Percentiles rank a stretch among this genome's conserved stretches.
Conservation (phyloP, 73 alveolate species). For the Blepharisma stoltei region DNA sequence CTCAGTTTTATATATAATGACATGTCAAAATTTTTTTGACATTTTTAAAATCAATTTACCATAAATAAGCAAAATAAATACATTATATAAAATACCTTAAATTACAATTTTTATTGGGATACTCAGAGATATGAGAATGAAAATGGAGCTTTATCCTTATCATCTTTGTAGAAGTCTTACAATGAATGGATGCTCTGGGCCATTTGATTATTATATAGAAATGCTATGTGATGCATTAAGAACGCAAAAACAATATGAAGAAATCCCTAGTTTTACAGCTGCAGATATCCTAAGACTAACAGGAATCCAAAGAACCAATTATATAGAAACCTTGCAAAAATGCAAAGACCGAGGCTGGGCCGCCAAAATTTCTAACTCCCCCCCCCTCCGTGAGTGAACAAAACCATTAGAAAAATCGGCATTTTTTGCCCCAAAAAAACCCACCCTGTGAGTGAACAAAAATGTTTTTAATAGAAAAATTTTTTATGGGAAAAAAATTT, state of each 20-base stretch:
- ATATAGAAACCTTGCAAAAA: not conserved
- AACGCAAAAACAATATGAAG: not conserved
- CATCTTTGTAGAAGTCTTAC: not conserved
- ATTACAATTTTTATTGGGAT: too few relatives aligned
- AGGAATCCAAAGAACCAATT: not conserved
- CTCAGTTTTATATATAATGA: too few relatives aligned
- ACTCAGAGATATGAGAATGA: not conserved
- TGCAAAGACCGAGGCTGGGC: not conserved
- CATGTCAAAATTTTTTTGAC: too few relatives aligned
- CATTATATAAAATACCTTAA: too few relatives aligned
- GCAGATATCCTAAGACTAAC: not conserved
- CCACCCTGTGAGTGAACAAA: too few relatives aligned
- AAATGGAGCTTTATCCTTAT: not conserved
- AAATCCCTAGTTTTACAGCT: not conserved
- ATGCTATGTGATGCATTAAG: conserved; percentile 1
- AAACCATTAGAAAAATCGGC: too few relatives aligned
- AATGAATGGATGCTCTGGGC: not conserved
- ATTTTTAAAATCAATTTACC: too few relatives aligned
- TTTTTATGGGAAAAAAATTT: too few relatives aligned
- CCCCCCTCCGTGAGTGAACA: too few relatives aligned
- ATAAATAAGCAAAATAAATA: too few relatives aligned
- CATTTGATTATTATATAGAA: not conserved
- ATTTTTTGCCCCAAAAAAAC: too few relatives aligned
- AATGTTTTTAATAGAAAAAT: too few relatives aligned
- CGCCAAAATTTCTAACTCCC: not conserved